phyloP scores from a whole-genome alignment of 306 rosid species.

The Vigna angularis region DNA sequence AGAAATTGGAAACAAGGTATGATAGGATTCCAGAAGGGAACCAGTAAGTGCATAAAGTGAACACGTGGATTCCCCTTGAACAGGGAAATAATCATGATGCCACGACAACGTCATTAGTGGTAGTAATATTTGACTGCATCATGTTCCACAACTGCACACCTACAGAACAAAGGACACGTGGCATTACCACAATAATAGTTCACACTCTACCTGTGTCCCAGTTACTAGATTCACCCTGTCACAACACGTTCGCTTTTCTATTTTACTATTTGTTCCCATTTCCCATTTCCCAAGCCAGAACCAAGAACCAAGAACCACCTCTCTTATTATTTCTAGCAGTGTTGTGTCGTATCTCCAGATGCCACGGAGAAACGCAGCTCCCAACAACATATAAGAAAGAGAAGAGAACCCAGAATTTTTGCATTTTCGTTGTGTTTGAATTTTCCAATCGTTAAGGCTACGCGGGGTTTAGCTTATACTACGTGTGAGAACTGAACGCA shows the following conservation, averaged over 20 bases:
- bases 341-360: not conserved
- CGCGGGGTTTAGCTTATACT: not conserved
- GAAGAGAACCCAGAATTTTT: not conserved
- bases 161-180: conserved; percentile 42
- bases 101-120: not conserved
- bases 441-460: not conserved
- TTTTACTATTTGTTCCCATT: conserved; percentile 4
- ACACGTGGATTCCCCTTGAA: conserved; percentile 22
- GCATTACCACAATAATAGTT: not conserved
- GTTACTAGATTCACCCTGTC: conserved; percentile 20
- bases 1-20: not conserved
- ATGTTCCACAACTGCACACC: conserved; percentile 30
- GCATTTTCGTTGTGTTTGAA: not conserved
- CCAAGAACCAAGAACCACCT: not conserved
- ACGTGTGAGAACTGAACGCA: not conserved
- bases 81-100: not conserved
- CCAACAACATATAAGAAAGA: not conserved
- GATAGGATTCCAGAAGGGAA: conserved; percentile 35
- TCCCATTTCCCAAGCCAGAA: not conserved
- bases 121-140: conserved; percentile 13
- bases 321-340: not conserved
- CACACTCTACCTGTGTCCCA: not conserved
- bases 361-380: not conserved
- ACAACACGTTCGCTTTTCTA: conserved; percentile 40
- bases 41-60: not conserved